These are phyloP conservation scores for Coemansia sp. DNA, from an alignment of 192 early-diverging fungal genomes.

Conservation along the genomic window DNA sequence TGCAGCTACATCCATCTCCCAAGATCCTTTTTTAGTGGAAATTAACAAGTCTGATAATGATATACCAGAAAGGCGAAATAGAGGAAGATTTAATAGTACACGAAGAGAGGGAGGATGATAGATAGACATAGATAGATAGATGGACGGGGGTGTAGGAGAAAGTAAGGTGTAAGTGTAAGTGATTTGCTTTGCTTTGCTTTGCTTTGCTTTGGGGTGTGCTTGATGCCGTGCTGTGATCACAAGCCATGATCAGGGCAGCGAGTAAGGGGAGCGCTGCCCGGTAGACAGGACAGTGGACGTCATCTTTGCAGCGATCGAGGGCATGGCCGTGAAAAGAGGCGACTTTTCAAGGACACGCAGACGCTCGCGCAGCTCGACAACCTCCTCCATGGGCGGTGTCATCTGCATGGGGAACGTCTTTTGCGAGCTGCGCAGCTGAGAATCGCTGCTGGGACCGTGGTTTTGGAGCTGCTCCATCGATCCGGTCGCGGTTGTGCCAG, in stretches of 20 bases:
- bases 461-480: conserved; percentile 11
- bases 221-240: not conserved
- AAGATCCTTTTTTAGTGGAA: not conserved
- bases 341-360: conserved; percentile 44
- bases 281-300: conserved; percentile 6
- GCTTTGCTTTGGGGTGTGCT: not conserved
- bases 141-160: not conserved
- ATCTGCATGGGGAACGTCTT: conserved; percentile 37
- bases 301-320: not conserved
- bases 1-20: not conserved
- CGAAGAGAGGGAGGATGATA: not conserved
- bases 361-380: conserved; percentile 32
- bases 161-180: not conserved
- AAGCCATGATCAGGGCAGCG: conserved; percentile 15
- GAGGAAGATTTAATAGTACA: not conserved
- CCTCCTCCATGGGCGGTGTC: conserved; percentile 50
- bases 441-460: not conserved
- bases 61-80: not conserved
- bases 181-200: not conserved
- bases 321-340: conserved; percentile 35
- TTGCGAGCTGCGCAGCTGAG: conserved; percentile 7
- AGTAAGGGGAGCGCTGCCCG: conserved; percentile 19
- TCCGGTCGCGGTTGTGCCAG: conserved; percentile 25
- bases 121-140: conserved; percentile 1
- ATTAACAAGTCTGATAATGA: not conserved